These are phyloP conservation scores for Immersiporthe knoxdaviesiana DNA, from an alignment of 2,329 filamentous ascomycete genomes.

Conservation along the genomic window DNA sequence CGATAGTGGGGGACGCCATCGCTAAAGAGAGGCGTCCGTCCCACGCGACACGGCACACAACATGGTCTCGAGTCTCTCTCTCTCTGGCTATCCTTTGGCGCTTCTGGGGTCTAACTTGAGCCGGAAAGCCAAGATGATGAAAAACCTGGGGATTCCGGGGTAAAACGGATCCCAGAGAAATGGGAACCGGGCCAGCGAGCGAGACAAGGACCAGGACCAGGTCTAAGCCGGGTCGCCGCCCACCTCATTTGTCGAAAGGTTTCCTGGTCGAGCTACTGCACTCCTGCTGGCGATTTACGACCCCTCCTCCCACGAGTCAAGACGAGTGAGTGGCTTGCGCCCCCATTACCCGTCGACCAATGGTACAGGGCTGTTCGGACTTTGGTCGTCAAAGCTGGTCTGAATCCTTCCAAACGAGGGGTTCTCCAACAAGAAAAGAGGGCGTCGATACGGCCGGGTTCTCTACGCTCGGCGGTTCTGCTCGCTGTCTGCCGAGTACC, in stretches of 20 bases:
- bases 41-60: background rate
- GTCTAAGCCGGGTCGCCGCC: background rate
- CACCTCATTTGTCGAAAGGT: background rate
- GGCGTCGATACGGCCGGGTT: background rate
- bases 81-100: background rate
- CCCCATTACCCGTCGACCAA: background rate
- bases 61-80: background rate
- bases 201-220: background rate
- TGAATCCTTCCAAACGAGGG: background rate
- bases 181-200: constrained; percentile 11
- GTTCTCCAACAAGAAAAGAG: background rate
- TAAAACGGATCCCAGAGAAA: constrained; percentile 16
- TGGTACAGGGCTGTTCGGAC: background rate
- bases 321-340: background rate
- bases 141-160: constrained; percentile 20
- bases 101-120: background rate
- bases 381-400: background rate
- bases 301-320: constrained; percentile 7
- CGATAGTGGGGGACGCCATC: background rate
- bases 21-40: background rate
- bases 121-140: background rate
- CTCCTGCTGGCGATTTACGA: background rate
- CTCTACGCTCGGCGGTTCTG: background rate
- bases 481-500: background rate
- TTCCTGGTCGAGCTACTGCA: constrained; percentile 1